phyloP scores from a whole-genome alignment of 2,329 filamentous ascomycete species.

The Mycocentrospora acerina region DNA sequence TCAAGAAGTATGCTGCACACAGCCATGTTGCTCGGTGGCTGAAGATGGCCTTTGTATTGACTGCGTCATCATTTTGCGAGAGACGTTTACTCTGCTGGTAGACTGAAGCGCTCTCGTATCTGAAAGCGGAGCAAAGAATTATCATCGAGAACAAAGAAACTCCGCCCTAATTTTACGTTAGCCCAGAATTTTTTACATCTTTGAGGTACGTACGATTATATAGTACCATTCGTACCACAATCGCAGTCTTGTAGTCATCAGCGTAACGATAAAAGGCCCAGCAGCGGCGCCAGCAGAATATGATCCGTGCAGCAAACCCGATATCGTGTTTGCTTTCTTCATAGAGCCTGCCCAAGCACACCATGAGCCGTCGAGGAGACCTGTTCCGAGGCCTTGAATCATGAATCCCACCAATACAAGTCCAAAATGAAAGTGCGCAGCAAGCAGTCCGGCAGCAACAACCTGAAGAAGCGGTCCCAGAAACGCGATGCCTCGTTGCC shows the following conservation, averaged over 20 bases:
- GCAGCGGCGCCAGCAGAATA: slow-evolving; percentile 44
- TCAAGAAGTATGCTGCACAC: slow-evolving; percentile 47
- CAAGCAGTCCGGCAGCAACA: slow-evolving; percentile 28
- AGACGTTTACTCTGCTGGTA: slow-evolving; percentile 33
- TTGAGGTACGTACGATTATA: slow-evolving; percentile 36
- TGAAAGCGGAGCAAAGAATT: slow-evolving; percentile 40
- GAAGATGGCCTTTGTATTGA: slow-evolving; percentile 28
- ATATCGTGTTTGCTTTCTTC: slow-evolving; percentile 43
- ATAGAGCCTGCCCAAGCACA: slow-evolving; percentile 49
- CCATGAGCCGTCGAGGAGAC: slow-evolving; percentile 48
- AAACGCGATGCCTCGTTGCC: slow-evolving; percentile 48
- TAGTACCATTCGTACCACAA: slow-evolving; percentile 47
- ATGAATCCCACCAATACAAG: slow-evolving; percentile 35
- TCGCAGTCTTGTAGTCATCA: slow-evolving; percentile 24
- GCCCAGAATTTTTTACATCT: too few relatives aligned
- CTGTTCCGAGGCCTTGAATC: slow-evolving; percentile 42
- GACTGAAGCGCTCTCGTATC: slow-evolving; percentile 34
- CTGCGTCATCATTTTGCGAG: slow-evolving; percentile 2
- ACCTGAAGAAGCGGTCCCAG: slow-evolving; percentile 44
- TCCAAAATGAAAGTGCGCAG: slow-evolving; percentile 34
- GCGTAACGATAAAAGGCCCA: slow-evolving; percentile 41
- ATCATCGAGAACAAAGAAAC: neutral
- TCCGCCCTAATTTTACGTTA: too few relatives aligned
- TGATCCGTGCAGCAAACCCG: slow-evolving; percentile 46
- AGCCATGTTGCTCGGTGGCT: slow-evolving; percentile 43